Evolutionary conservation across 1,284 basidiomycete species (phyloP).

Genomic region (Meripilus lineatus): DNA sequence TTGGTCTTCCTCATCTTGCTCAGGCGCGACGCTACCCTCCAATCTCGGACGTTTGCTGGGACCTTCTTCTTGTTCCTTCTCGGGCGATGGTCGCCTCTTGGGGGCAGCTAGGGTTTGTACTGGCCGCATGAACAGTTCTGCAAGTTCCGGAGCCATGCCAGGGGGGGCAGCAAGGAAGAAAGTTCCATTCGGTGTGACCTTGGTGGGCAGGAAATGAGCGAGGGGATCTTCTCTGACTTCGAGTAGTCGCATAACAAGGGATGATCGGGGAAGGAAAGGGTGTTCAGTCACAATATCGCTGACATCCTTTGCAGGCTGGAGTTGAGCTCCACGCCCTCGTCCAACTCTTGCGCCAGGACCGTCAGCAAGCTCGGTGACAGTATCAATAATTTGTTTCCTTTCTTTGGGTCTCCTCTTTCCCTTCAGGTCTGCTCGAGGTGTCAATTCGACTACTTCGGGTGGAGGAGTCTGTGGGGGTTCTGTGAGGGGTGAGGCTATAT

Average conservation of each 20-base stretch:
- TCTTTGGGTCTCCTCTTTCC: constrained; percentile 47
- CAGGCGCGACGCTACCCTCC: constrained; percentile 37
- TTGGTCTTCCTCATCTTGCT: constrained; percentile 37
- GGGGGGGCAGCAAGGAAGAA: constrained; percentile 81
- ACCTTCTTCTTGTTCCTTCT: constrained; percentile 36
- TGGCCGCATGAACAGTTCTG: constrained; percentile 83
- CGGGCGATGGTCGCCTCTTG: constrained; percentile 43
- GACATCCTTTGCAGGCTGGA: constrained; percentile 59
- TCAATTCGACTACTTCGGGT: constrained; percentile 39
- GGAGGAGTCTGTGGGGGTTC: constrained; percentile 69
- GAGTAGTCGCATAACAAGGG: constrained; percentile 75
- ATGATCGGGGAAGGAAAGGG: constrained; percentile 78
- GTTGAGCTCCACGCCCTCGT: constrained; percentile 52
- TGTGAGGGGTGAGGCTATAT: constrained; percentile 66
- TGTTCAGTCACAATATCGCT: constrained; percentile 75
- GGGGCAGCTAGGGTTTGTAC: constrained; percentile 37
- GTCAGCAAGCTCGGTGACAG: constrained; percentile 78
- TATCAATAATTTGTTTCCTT: constrained; percentile 79
- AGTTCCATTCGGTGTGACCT: constrained; percentile 61
- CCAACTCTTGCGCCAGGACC: constrained; percentile 54
- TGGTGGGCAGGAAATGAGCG: constrained; percentile 81
- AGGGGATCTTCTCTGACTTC: constrained; percentile 85
- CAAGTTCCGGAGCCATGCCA: constrained; percentile 77
- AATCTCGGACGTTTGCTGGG: constrained; percentile 60
- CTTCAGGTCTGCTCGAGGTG: constrained; percentile 43